phyloP scores from a whole-genome alignment of 164 flowering plant genomes.

The Protea cynaroides region DNA sequence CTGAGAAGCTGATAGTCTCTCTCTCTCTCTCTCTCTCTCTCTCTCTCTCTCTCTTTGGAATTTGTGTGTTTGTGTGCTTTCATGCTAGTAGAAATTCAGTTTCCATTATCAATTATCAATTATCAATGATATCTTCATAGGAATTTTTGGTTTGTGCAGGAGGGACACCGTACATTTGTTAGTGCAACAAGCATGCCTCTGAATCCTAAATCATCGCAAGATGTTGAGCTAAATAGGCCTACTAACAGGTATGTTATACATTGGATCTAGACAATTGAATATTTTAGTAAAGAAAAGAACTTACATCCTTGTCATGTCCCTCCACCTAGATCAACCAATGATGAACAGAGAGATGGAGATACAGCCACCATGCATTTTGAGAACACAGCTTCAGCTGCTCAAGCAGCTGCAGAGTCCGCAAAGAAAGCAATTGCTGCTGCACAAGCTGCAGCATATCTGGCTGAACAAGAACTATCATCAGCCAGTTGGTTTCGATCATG shows the following conservation, averaged over 20 bases:
- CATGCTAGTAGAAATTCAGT: background rate
- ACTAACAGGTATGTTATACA: constrained; percentile 27
- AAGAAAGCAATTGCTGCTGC: constrained; percentile 84
- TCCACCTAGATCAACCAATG: constrained; percentile 15
- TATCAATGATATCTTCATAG: too few species aligned
- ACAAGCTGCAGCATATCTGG: constrained; percentile 70
- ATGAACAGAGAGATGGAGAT: constrained; percentile 12
- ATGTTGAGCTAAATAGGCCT: constrained; percentile 26
- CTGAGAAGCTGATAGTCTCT: constrained; percentile 71
- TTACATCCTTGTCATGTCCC: background rate
- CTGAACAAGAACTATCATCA: constrained; percentile 33
- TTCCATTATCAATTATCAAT: too few species aligned
- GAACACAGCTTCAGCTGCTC: constrained; percentile 72
- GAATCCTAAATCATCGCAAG: constrained; percentile 29
- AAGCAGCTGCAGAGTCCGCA: constrained; percentile 80
- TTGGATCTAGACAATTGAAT: background rate
- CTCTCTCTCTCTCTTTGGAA: constrained; percentile 11
- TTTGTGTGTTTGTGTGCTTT: background rate
- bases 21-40: constrained; percentile 14
- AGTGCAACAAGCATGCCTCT: constrained; percentile 73
- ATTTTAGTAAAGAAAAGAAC: background rate
- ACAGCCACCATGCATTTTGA: constrained; percentile 24
- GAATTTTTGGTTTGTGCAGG: constrained; percentile 17
- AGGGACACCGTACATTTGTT: constrained; percentile 61
- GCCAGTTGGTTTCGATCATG: constrained; percentile 10